A percentile compares a stretch with the other conserved stretches of the same genome.
Conservation (phyloP, 345 rosid genomes). For the Clarkia xantiana region DNA sequence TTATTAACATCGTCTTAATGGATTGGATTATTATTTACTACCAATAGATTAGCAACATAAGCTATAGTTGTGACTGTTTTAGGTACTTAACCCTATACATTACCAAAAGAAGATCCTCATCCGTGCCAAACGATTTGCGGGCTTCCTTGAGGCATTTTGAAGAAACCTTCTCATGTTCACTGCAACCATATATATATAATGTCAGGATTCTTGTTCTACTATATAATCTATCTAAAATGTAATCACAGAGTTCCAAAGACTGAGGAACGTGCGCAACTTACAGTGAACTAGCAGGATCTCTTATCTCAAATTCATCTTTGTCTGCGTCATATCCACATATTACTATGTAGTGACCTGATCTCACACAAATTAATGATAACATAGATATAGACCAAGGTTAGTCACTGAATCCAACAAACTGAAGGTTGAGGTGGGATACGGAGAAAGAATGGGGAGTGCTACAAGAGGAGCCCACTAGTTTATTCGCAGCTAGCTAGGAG, state of each 20-base stretch:
- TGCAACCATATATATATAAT: conserved; percentile 12
- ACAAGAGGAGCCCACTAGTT: not conserved
- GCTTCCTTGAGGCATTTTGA: conserved; percentile 64
- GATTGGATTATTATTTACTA: too few species aligned
- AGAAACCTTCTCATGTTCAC: conserved; percentile 46
- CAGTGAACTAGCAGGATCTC: conserved; percentile 94
- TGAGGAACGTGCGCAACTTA: conserved; percentile 9
- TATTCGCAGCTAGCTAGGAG: not conserved
- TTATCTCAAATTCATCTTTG: conserved; percentile 80
- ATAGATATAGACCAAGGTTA: not conserved
- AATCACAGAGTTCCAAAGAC: not conserved
- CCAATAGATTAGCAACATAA: too few species aligned
- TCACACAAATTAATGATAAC: not conserved
- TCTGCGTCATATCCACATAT: conserved; percentile 76
- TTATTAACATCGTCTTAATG: too few species aligned
- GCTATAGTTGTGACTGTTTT: too few species aligned
- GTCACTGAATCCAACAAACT: not conserved
- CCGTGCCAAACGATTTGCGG: conserved; percentile 62
- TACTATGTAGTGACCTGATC: conserved; percentile 74
- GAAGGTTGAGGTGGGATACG: too few species aligned
- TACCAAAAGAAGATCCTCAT: conserved; percentile 83
- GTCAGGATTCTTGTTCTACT: not conserved
- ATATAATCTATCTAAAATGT: not conserved
- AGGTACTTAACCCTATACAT: not conserved
- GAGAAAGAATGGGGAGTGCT: not conserved